Evolutionary conservation across 176 grass and related monocot genomes (phyloP).

Genomic region (Avena atlantica): DNA sequence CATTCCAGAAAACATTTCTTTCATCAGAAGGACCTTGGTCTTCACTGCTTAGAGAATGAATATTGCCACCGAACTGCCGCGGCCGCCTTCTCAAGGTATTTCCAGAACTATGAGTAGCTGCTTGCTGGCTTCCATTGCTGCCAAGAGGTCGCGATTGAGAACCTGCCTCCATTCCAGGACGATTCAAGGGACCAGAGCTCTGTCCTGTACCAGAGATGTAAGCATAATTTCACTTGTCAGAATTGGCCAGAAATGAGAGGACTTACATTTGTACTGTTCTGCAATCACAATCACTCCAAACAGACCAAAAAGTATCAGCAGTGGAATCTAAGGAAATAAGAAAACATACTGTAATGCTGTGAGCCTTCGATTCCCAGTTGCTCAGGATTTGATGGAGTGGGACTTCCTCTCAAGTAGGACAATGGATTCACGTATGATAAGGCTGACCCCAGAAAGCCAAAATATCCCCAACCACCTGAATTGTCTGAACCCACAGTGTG

Average conservation of each 20-base stretch:
- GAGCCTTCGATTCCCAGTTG: slow-evolving; percentile 38
- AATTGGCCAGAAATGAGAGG: slow-evolving; percentile 26
- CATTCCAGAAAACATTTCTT: slow-evolving; percentile 94
- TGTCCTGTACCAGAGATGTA: slow-evolving; percentile 43
- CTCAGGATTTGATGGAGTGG: slow-evolving; percentile 53
- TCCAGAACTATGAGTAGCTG: slow-evolving; percentile 24
- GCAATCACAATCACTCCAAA: background rate
- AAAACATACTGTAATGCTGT: slow-evolving; percentile 53
- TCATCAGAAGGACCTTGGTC: slow-evolving; percentile 56
- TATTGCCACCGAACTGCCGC: slow-evolving; percentile 74
- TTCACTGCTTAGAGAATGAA: slow-evolving; percentile 73
- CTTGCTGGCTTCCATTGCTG: slow-evolving; percentile 40
- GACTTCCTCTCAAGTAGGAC: slow-evolving; percentile 68
- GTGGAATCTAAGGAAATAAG: slow-evolving; percentile 23
- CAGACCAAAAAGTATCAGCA: slow-evolving; percentile 6
- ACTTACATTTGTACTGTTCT: no score
- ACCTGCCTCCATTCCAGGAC: slow-evolving; percentile 24
- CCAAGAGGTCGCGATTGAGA: background rate
- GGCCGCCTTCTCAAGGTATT: slow-evolving; percentile 41
- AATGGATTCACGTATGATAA: slow-evolving; percentile 80
- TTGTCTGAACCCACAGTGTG: slow-evolving; percentile 16
- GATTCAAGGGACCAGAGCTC: slow-evolving; percentile 36
- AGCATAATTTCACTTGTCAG: slow-evolving; percentile 5
- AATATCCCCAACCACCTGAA: slow-evolving; percentile 59
- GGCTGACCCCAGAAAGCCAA: slow-evolving; percentile 65